These are phyloP conservation scores for Nitzschia sp. DNA, from an alignment of 108 stramenopile genomes.

Conservation along the genomic window DNA sequence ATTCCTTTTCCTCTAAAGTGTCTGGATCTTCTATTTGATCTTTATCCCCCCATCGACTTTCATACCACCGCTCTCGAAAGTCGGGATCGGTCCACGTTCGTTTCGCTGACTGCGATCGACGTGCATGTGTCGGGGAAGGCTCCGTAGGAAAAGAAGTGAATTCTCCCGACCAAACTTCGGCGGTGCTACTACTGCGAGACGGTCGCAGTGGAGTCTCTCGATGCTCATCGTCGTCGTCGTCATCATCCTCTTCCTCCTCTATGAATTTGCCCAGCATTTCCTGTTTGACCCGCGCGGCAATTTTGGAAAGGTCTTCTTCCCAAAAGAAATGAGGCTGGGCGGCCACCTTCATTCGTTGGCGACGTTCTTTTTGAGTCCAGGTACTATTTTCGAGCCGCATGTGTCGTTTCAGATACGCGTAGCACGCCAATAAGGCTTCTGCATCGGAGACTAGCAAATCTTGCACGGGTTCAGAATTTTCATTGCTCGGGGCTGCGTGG, in stretches of 20 bases:
- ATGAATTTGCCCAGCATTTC: background rate
- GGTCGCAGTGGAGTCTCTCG: background rate
- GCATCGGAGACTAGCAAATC: conserved; percentile 40
- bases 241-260: conserved; percentile 23
- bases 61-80: conserved; percentile 72
- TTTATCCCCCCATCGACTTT: conserved; percentile 65
- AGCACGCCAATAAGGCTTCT: conserved; percentile 74
- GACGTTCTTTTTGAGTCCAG: conserved; percentile 49
- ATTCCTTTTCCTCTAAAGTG: conserved; percentile 5
- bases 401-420: conserved; percentile 59
- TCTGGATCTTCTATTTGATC: conserved; percentile 16
- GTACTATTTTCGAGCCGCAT: conserved; percentile 53
- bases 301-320: conserved; percentile 23
- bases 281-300: background rate
- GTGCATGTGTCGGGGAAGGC: conserved; percentile 44
- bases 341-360: conserved; percentile 35
- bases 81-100: conserved; percentile 61
- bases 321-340: conserved; percentile 26
- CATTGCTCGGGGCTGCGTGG: too few species aligned
- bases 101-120: conserved; percentile 53
- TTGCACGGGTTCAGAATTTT: too few species aligned
- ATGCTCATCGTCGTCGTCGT: conserved; percentile 5
- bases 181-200: background rate
- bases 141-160: conserved; percentile 57
- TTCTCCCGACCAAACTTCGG: conserved; percentile 24